Base-by-base conservation (phyloP, 495 filamentous ascomycete species). In the Penicillium arizonense region DNA sequence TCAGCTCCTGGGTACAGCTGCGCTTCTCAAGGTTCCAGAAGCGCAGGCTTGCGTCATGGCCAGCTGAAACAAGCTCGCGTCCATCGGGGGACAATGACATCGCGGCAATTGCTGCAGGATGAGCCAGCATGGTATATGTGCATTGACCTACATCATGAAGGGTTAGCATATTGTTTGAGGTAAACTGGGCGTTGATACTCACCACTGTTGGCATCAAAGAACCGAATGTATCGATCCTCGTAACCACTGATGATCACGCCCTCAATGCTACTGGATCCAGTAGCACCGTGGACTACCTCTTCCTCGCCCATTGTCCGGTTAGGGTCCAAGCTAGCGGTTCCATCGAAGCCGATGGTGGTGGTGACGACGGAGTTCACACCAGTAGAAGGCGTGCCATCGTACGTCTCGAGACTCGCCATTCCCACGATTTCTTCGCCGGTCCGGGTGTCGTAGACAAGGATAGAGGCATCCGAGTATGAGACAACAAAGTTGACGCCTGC, bases 191-290 rank as follows among this genome's bases (percentile, higher is more conserved):
- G 21, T 11, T n/a, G 18, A 47, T 8, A 85, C 90, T 69, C 84
- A 97, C 94, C 94, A 72, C 89, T 96, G 64, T 97, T 97, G 20
- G 94, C 94, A 77, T 98, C 94, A 61, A 96, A 98, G 78, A 98
- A 95, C 56, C 94, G 79, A 56, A 98, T 91, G 63, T 88, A 96
- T 58, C 86, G 83, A 73, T 98, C 94, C 69, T 98, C 94, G 65
- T 97, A 91, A 57, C 94, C 94, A 44, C 86, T 94, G 56, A 97
- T 95, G 34, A 98, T 85, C 35, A 93, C 86, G 6, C 94, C 95
- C 59, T 96, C 91, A 2, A 96, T 84, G 20, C 89, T 92, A 55
- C 85, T 90, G 13, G 85, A 84, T 3, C 95, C 92, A 8, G 95
- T 97, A 18, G 91, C 89, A 8, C 88, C 88, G 52, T 86, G 82